Base-by-base conservation (phyloP, 1,284 basidiomycete species). In the Phenoliferia sp. region DNA sequence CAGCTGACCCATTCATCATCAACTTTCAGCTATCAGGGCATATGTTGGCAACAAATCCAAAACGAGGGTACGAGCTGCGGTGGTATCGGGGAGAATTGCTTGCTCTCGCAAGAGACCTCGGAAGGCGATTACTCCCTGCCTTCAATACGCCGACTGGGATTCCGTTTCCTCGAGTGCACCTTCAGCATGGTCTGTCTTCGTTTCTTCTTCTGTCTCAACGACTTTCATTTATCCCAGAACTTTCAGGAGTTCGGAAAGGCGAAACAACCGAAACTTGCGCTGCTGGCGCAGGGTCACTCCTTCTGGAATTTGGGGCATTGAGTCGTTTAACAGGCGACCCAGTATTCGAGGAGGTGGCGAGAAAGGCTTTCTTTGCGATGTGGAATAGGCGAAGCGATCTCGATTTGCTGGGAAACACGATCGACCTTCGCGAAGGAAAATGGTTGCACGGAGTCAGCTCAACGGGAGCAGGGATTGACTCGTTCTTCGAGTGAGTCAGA, bases 381-480 rank as follows among this genome's bases (percentile, higher is more conserved):
- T 97, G 94, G 94, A 92, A 94, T 77, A 85, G 90, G 59, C 87
- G 68, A 3, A 68, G 63, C 19, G 87, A 75, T 89, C 90, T 61
- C 84, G 88, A 88, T 60, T 82, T 96, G 59, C 85, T 97, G 22
- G 91, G 92, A 15, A 96, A 96, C 76, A 90, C 88, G 2, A 88
- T 97, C 74, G 90, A 91, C 76, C 86, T 87, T 54, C 83, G 69
- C 31, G 71, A 65, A 1, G 73, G 74, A 0, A 44, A 39, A 28
- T 78, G 77, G 77, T 63, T 76, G 16, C 73, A 76, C 33, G 69
- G 61, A 3, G 68, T 89, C 6, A 88, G 87, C 36, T 86, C 89
- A 5, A 89, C 94, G 39, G 93, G 94, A 33, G 94, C 94, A 17
- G 94, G 94, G 1, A 88, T 94, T 61, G 93, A 96, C 78, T 93